Evolutionary conservation across 768 basidiomycete genomes (phyloP), one percentile per base, ranked within the genome.

Genomic region (Hemileccinum impolitum): DNA sequence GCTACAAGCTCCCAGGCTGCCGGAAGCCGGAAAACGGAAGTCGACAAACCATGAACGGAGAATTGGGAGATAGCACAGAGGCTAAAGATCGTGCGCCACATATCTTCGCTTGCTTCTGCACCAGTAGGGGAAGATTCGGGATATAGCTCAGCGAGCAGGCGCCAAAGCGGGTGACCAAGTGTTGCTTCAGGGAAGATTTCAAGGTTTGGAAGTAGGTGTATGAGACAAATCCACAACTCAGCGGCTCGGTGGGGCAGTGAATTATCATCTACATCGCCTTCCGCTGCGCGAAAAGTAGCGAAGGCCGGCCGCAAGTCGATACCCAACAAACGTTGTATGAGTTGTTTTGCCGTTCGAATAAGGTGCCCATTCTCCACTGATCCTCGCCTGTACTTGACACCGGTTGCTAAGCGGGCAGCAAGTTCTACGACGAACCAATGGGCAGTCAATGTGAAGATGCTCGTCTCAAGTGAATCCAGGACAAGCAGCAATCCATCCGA

Each of bases 11-110:
- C 72, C 94, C 94, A 97, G 11, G 74, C 76, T 1, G 81, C 69
- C 3, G 74, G 69, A 14, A 87, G 72, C 3, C 69, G 69, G 19
- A 67, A 66, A 6, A 51, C 48, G 17, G 72, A 62, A 2, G 70
- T 70, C 4, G 74, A 66, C 31, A 73, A 51, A 10, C 85, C 85
- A 28, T 73, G 66, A 0, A 72, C 59, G 1, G 85, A 85, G 70
- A 95, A 89, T 58, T 94, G 93, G 0, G 89, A 88, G 12, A 94
- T 66, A 1, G 84, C 78, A 50, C 81, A 87, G 1, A 94, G 65
- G 21, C 74, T 77, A 59, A 90, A 86, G 6, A 87, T 74, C 7
- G 75, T 71, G 32, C 73, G 75, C 88, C 93, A 94, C n/a, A 82
- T 70, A 13, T 71, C 60, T 65, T 97, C 94, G 56, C 81, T 83